phyloP scores from a whole-genome alignment of 345 rosid genomes.

The Zanthoxylum bungeanum region DNA sequence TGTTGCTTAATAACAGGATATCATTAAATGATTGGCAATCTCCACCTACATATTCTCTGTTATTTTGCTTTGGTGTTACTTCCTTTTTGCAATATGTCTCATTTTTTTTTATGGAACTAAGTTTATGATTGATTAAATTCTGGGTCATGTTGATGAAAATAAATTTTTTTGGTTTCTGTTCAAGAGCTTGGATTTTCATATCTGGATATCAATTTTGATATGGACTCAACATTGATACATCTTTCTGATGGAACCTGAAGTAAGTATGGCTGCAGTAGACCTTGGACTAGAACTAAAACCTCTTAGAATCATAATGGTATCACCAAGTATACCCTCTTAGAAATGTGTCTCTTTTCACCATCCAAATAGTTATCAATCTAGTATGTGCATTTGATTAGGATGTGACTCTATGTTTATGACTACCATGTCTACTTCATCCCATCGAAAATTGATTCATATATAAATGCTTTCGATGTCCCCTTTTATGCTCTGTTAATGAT shows the following conservation, averaged over 20 bases:
- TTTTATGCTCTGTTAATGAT: neutral
- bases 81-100: no score
- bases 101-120: neutral
- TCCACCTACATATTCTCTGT: neutral
- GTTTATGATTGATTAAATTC: neutral
- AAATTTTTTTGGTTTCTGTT: neutral
- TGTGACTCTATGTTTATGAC: neutral
- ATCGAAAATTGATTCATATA: neutral
- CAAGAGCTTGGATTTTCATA: neutral
- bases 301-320: neutral
- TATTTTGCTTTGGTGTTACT: no score
- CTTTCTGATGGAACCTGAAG: neutral
- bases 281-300: neutral
- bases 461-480: neutral
- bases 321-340: neutral
- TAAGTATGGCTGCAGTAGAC: neutral
- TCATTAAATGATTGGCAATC: neutral
- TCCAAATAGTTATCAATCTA: neutral
- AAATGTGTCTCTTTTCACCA: neutral
- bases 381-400: no score
- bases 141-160: neutral
- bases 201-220: neutral
- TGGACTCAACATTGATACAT: neutral
- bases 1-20: neutral
- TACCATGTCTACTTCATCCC: neutral